These are phyloP conservation scores for Haberlea rhodopensis DNA, from an alignment of 257 asterid genomes.

Conservation along the genomic window DNA sequence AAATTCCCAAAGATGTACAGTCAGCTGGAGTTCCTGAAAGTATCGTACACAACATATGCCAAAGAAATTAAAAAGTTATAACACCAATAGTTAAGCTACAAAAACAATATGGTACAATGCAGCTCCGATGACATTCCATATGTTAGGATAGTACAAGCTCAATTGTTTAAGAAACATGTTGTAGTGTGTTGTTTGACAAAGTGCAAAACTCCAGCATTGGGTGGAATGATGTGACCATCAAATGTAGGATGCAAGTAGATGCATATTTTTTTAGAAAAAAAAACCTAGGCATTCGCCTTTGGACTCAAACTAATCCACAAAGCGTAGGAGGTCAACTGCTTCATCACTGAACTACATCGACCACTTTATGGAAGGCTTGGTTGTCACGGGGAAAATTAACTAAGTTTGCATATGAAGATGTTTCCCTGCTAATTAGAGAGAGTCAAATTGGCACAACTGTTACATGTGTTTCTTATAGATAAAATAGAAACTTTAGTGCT, in stretches of 20 bases:
- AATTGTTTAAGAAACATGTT: too few species aligned
- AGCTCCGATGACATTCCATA: not conserved
- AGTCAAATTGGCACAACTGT: not conserved
- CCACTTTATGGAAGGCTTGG: not conserved
- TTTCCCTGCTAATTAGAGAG: not conserved
- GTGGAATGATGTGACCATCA: conserved; percentile 2
- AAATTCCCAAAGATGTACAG: conserved; percentile 72
- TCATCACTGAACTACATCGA: not conserved
- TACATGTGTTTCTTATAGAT: not conserved
- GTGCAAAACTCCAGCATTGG: not conserved
- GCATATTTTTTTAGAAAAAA: too few species aligned
- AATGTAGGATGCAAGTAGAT: not conserved
- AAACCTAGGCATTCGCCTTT: not conserved
- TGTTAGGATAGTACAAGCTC: not conserved
- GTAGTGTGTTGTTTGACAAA: not conserved
- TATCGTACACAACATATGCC: conserved; percentile 4
- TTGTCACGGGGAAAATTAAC: not conserved
- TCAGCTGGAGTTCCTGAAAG: conserved; percentile 39
- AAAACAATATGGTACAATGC: too few species aligned
- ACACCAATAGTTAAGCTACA: not conserved
- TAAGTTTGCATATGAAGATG: not conserved
- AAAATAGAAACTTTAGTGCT: not conserved
- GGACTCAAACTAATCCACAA: not conserved
- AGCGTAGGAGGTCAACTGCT: not conserved
- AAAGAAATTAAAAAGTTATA: not conserved